Conservation (phyloP, 768 basidiomycete species). For the Leccinellum luteum region DNA sequence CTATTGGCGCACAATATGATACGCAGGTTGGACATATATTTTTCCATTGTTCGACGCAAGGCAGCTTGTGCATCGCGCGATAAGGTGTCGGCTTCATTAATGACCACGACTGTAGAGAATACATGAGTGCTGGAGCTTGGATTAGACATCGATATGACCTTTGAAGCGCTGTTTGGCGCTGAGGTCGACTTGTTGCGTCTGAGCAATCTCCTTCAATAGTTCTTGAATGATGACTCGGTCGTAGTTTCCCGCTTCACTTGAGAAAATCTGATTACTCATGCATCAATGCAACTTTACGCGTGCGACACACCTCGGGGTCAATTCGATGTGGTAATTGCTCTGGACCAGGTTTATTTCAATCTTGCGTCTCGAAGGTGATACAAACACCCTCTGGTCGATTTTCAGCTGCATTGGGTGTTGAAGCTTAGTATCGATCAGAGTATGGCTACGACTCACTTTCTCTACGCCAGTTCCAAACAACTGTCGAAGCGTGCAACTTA, state of each 20-base stretch:
- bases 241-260: conserved; percentile 92
- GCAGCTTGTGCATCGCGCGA: conserved; percentile 97
- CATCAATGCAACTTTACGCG: neutral
- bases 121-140: neutral
- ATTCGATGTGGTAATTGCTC: conserved; percentile 96
- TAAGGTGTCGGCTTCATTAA: conserved; percentile 95
- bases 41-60: conserved; percentile 96
- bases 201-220: conserved; percentile 95
- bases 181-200: conserved; percentile 97
- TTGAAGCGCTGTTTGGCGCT: conserved; percentile 96
- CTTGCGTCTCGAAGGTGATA: conserved; percentile 91
- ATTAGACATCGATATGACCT: conserved; percentile 45
- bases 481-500: conserved; percentile 83
- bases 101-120: conserved; percentile 75
- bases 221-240: conserved; percentile 96
- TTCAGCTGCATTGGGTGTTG: conserved; percentile 62
- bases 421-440: neutral
- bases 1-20: conserved; percentile 96
- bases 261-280: conserved; percentile 1
- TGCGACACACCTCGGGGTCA: conserved; percentile 82
- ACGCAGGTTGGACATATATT: conserved; percentile 97
- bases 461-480: conserved; percentile 91
- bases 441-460: conserved; percentile 55
- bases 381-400: conserved; percentile 95
- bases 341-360: conserved; percentile 96